phyloP scores from a whole-genome alignment of 805 yeast species.

The Spathaspora arborariae region DNA sequence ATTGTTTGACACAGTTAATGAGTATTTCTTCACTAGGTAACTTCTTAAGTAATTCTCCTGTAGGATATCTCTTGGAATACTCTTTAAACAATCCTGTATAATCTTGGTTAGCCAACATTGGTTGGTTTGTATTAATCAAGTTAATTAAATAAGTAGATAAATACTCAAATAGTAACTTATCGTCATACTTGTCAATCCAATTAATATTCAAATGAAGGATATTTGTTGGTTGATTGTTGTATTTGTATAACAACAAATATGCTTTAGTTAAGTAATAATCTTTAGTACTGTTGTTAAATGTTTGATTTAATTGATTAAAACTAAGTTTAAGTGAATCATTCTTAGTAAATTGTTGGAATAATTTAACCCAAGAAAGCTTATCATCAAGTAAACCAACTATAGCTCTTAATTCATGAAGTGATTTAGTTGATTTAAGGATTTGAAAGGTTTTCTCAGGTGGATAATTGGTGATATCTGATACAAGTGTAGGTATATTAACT shows the following conservation, averaged over 20 bases:
- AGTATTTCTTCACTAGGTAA: neutral
- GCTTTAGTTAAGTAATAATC: slow-evolving; percentile 1
- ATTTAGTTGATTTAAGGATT: too few species aligned
- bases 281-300: neutral
- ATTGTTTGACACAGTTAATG: neutral
- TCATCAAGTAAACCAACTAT: too few species aligned
- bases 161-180: slow-evolving; percentile 1
- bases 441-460: too few species aligned
- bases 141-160: slow-evolving; percentile 3
- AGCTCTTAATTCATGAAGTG: too few species aligned
- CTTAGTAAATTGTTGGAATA: too few species aligned
- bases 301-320: neutral
- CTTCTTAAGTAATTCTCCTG: neutral
- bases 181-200: neutral
- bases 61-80: neutral
- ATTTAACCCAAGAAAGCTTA: too few species aligned
- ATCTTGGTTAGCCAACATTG: neutral
- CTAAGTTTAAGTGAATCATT: too few species aligned
- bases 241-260: neutral
- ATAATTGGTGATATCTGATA: too few species aligned
- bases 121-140: neutral
- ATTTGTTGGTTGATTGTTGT: neutral
- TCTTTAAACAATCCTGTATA: neutral
- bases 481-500: too few species aligned
- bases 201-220: neutral